phyloP scores from a whole-genome alignment of 805 yeast genomes.

The Grigorovia yakushimaensis region DNA sequence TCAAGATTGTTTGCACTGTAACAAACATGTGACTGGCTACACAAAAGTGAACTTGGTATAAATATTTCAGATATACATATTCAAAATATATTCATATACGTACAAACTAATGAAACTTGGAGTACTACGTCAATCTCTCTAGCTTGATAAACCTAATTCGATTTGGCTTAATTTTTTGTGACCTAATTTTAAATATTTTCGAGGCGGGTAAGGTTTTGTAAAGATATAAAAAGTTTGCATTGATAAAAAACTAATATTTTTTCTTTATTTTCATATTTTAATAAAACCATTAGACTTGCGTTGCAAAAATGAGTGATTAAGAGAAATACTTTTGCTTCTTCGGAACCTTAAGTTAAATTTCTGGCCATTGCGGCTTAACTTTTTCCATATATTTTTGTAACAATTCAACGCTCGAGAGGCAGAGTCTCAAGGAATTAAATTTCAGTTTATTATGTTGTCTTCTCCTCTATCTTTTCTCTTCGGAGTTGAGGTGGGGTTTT shows the following conservation, averaged over 20 bases:
- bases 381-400: conserved; percentile 22
- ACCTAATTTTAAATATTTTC: background rate
- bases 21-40: conserved; percentile 55
- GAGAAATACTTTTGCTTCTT: conserved; percentile 21
- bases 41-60: conserved; percentile 31
- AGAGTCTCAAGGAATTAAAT: conserved; percentile 29
- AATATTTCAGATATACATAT: background rate
- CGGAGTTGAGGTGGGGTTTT: conserved; percentile 28
- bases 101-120: too few species aligned
- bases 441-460: conserved; percentile 10
- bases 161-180: background rate
- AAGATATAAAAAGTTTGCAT: conserved; percentile 1
- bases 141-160: too few species aligned
- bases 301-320: conserved; percentile 12
- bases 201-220: background rate
- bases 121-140: too few species aligned
- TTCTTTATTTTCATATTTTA: conserved; percentile 1
- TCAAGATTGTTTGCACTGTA: conserved; percentile 77
- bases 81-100: background rate
- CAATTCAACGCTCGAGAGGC: conserved; percentile 74
- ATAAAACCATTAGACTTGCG: conserved; percentile 22
- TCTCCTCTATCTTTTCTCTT: conserved; percentile 26
- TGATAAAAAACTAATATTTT: background rate
- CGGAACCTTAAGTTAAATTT: conserved; percentile 9
- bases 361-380: conserved; percentile 29